Conservation (phyloP, 2,329 filamentous ascomycete species). For the Aplosporella prunicola region DNA sequence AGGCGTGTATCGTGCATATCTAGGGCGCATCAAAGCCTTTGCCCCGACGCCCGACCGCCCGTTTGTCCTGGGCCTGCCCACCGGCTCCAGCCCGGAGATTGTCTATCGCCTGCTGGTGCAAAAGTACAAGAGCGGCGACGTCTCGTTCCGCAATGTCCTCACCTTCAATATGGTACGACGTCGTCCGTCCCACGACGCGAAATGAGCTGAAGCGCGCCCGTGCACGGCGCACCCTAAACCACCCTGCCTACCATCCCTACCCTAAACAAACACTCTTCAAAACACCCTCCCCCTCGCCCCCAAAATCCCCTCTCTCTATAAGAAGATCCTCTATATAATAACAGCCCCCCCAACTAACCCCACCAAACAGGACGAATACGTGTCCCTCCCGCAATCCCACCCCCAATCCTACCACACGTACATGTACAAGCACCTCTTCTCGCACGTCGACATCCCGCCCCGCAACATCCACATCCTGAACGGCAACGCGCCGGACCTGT, state of each 20-base stretch:
- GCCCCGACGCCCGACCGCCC: conserved; percentile 61
- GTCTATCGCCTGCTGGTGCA: conserved; percentile 70
- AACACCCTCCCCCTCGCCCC: too few relatives aligned
- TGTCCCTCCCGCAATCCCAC: conserved; percentile 72
- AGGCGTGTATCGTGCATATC: too few relatives aligned
- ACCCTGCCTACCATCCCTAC: too few relatives aligned
- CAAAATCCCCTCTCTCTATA: neutral
- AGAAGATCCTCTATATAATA: too few relatives aligned
- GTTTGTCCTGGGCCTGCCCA: conserved; percentile 76
- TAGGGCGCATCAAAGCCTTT: conserved; percentile 70
- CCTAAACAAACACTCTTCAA: too few relatives aligned
- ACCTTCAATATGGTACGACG: conserved; percentile 77
- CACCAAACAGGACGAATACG: conserved; percentile 80
- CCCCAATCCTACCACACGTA: conserved; percentile 83
- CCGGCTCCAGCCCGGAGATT: conserved; percentile 68
- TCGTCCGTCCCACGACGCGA: neutral
- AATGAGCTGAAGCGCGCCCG: neutral
- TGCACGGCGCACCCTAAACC: too few relatives aligned
- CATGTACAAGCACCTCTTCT: conserved; percentile 92
- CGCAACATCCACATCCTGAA: conserved; percentile 77
- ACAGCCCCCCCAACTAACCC: too few relatives aligned
- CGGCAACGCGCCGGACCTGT: conserved; percentile 66
- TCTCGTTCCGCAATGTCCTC: conserved; percentile 80
- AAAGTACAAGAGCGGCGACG: conserved; percentile 60
- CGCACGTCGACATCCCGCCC: conserved; percentile 70